Percentiles rank a stretch among this genome's conserved stretches.
phyloP scores from a whole-genome alignment of 352 stramenopile species.

The Pythium phragmiticola region DNA sequence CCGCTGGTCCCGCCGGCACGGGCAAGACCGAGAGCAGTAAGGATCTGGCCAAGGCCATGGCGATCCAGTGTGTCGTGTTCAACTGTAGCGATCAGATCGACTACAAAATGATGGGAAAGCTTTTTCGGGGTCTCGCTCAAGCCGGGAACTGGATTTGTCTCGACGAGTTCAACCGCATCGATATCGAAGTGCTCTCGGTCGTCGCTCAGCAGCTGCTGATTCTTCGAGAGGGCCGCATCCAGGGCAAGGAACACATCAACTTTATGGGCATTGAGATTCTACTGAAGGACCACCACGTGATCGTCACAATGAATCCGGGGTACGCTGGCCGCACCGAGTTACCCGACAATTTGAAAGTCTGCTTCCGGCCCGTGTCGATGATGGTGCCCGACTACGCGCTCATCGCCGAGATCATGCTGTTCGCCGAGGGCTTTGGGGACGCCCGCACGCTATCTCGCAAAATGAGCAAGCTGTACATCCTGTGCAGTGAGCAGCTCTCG shows the following conservation, averaged over 20 bases:
- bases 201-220: conserved; percentile 90
- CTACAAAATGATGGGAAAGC: conserved; percentile 97
- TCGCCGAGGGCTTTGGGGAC: conserved; percentile 91
- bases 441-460: conserved; percentile 88
- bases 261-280: conserved; percentile 92
- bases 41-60: conserved; percentile 93
- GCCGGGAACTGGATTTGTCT: conserved; percentile 90
- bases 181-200: conserved; percentile 93
- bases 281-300: neutral
- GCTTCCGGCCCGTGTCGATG: conserved; percentile 92
- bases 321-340: conserved; percentile 92
- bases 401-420: conserved; percentile 95
- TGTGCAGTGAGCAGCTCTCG: conserved; percentile 92
- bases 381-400: conserved; percentile 91
- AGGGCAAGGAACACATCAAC: conserved; percentile 88
- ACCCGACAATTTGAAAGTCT: conserved; percentile 92
- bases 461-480: conserved; percentile 90
- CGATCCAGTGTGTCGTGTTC: conserved; percentile 94
- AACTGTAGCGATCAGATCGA: conserved; percentile 96
- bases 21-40: conserved; percentile 97
- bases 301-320: conserved; percentile 94
- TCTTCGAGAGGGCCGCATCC: conserved; percentile 91
- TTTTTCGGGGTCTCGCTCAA: conserved; percentile 92
- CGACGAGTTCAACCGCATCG: conserved; percentile 96
- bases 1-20: conserved; percentile 91